phyloP scores from a whole-genome alignment of 148 eudicot species.

The Limonium bicolor region DNA sequence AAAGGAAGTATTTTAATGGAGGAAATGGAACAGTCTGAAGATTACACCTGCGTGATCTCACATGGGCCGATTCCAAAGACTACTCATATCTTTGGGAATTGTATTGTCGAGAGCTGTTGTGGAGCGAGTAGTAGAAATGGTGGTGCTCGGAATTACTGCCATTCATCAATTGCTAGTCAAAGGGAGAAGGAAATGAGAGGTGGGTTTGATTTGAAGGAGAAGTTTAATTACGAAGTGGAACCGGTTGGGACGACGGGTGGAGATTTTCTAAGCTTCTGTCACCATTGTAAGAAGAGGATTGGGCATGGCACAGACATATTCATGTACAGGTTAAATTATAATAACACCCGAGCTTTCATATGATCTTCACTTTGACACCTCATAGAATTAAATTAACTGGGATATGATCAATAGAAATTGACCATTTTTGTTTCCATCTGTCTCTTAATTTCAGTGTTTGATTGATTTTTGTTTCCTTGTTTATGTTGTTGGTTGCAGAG shows the following conservation, averaged over 20 bases:
- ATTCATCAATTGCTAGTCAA: background rate
- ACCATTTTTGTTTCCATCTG: too few species aligned
- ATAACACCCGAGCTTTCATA: too few species aligned
- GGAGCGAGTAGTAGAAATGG: conserved; percentile 6
- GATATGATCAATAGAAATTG: too few species aligned
- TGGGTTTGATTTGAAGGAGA: background rate
- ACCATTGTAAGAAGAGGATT: conserved; percentile 55
- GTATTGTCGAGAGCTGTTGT: conserved; percentile 49
- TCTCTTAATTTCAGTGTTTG: too few species aligned
- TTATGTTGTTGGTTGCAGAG: conserved; percentile 25
- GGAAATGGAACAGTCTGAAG: conserved; percentile 84
- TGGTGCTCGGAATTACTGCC: too few species aligned
- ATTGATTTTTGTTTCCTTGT: background rate
- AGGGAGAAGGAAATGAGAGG: too few species aligned
- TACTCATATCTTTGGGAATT: conserved; percentile 67
- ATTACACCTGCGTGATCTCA: conserved; percentile 80
- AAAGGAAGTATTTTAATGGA: conserved; percentile 18
- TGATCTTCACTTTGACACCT: too few species aligned
- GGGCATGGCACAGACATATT: conserved; percentile 52
- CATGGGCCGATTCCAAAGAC: conserved; percentile 89
- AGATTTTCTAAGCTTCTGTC: conserved; percentile 51
- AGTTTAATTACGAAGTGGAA: background rate
- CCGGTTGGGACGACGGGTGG: background rate
- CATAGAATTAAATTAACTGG: too few species aligned
- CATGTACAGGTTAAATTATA: conserved; percentile 88